Evolutionary conservation across 192 early-diverging fungal genomes (phyloP), one percentile per base, ranked within the genome.

Genomic region (Dimargaris xerosporica): DNA sequence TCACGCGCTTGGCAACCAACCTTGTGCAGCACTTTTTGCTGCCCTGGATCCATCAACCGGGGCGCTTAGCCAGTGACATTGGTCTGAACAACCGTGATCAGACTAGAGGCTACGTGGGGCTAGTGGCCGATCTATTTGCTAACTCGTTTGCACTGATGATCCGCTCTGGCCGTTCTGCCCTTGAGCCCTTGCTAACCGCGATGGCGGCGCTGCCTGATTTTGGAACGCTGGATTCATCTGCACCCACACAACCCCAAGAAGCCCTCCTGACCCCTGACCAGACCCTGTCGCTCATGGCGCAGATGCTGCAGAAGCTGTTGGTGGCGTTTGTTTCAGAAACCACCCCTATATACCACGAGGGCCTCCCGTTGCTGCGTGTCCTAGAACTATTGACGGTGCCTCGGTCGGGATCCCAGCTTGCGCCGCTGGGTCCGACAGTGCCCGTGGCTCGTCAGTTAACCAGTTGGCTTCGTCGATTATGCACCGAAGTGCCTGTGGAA

Each of bases 301-400:
- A 66, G 5, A 64, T 81, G 12, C 54, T 67, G 0, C 64, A 66
- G 26, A 71, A 75, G 61, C 48, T 71, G 34, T 61, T 54, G 42
- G 62, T 60, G 61, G 68, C 50, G 16, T 34, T 44, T 61, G 65
- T 26, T 41, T 43, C 50, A 58, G 75, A 54, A 43, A 75, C 50
- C 26, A 43, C n/a, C 19, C 58, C 58, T 16, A 13, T 44, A 9
- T 60, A 60, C n/a, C 16, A 21, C 12, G 58, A 60, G 19, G 12
- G 25, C 41, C 58, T 41, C 2, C 58, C 58, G n/a, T n/a, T 60
- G 39, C 5, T 60, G n/a, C 25, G 34, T 39, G 34, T 39, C 34
- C 34, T 39, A 7, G 34, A 39, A 7, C 34, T 39, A 39, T 39
- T 39, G 34, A 39, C 34, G 7, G 34, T 39, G 34, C 34, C 34